These are phyloP conservation scores for Lepiota venenata DNA, from an alignment of 768 basidiomycete genomes.

Conservation along the genomic window DNA sequence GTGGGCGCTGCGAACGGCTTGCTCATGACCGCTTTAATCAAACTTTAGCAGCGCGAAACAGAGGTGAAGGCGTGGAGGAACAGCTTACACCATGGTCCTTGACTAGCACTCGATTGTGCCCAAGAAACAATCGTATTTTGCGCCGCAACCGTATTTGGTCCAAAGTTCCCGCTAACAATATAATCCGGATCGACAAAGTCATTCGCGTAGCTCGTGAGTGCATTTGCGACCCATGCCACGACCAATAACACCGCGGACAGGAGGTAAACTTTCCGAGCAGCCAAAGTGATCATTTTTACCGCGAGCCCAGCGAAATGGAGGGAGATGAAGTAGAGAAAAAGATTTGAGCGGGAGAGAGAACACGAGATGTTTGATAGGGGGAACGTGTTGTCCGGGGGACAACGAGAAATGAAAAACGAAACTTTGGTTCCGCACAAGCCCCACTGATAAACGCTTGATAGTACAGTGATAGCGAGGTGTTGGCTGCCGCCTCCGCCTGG, in stretches of 20 bases:
- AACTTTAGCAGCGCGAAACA: background rate
- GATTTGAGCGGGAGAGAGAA: too few relatives aligned
- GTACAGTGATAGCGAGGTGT: too few relatives aligned
- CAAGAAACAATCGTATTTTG: conserved; percentile 42
- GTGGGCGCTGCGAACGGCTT: conserved; percentile 47
- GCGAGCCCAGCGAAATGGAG: too few relatives aligned
- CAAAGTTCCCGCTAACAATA: conserved; percentile 40
- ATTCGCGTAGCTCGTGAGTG: conserved; percentile 41
- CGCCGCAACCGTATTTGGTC: conserved; percentile 39
- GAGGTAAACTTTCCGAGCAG: conserved; percentile 14
- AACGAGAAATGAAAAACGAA: too few relatives aligned
- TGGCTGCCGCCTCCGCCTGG: too few relatives aligned
- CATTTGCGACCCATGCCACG: conserved; percentile 23
- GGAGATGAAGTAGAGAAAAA: too few relatives aligned
- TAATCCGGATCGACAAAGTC: conserved; percentile 53
- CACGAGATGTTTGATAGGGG: too few relatives aligned
- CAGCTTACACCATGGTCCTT: conserved; percentile 56
- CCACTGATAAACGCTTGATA: too few relatives aligned
- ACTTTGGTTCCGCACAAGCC: too few relatives aligned
- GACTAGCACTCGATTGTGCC: conserved; percentile 38
- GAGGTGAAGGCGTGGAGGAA: background rate
- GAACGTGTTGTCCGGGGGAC: too few relatives aligned
- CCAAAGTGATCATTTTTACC: conserved; percentile 27
- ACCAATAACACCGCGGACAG: conserved; percentile 15
- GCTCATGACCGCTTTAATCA: conserved; percentile 40